phyloP scores from a whole-genome alignment of 495 filamentous ascomycete species.

The Entonaema liquescens region DNA sequence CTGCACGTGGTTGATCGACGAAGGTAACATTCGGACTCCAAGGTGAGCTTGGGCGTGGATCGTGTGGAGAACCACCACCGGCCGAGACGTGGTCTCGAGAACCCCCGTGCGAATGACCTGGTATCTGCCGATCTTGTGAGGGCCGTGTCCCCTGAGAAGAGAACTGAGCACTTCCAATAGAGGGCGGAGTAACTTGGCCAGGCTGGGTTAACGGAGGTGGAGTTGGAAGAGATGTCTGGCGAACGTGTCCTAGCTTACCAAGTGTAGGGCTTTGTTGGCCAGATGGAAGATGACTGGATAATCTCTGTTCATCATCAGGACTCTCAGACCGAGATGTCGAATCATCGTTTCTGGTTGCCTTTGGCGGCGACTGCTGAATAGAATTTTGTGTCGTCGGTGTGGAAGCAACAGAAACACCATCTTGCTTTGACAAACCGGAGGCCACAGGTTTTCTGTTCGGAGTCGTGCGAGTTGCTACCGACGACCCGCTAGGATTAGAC shows the following conservation, averaged over 20 bases:
- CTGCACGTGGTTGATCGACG: slow-evolving; percentile 26
- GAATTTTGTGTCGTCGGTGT: slow-evolving; percentile 6
- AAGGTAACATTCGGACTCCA: slow-evolving; percentile 28
- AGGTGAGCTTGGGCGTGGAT: slow-evolving; percentile 14
- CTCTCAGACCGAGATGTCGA: slow-evolving; percentile 18
- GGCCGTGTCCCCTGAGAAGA: slow-evolving; percentile 6
- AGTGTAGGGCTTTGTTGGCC: slow-evolving; percentile 40
- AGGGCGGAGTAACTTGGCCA: slow-evolving; percentile 21
- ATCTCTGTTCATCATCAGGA: slow-evolving; percentile 30
- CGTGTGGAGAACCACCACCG: slow-evolving; percentile 14
- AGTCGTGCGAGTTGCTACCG: slow-evolving; percentile 14
- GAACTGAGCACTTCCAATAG: slow-evolving; percentile 11
- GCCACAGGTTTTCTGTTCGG: slow-evolving; percentile 45
- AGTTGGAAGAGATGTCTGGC: slow-evolving; percentile 42
- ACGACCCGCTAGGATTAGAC: slow-evolving; percentile 10
- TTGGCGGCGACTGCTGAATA: neutral
- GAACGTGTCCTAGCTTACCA: slow-evolving; percentile 38
- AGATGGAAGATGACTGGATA: slow-evolving; percentile 39
- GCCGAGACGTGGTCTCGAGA: neutral
- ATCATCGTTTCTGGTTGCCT: slow-evolving; percentile 1
- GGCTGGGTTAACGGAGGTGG: slow-evolving; percentile 26
- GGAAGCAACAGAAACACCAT: slow-evolving; percentile 24
- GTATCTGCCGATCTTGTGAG: slow-evolving; percentile 13
- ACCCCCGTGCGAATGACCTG: neutral
- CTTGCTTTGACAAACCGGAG: slow-evolving; percentile 26